Conservation (phyloP, 176 grass and related monocot genomes). For the Hyparrhenia diplandra region DNA sequence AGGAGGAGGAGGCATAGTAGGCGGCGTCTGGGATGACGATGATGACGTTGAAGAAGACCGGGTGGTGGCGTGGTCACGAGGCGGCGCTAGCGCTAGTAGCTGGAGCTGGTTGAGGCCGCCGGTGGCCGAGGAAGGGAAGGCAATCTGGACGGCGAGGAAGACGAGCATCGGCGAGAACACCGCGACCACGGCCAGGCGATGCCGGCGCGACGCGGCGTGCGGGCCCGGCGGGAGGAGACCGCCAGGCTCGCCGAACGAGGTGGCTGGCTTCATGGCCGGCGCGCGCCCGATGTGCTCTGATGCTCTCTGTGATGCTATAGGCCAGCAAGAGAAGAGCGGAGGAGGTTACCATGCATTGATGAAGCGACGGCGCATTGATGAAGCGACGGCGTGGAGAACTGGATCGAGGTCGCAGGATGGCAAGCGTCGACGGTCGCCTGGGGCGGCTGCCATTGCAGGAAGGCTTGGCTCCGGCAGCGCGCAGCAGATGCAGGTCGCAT, state of each 20-base stretch:
- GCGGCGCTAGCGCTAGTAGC: background rate
- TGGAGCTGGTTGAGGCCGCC: background rate
- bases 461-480: background rate
- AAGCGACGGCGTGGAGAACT: background rate
- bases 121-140: conserved; percentile 22
- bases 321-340: background rate
- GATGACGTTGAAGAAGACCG: background rate
- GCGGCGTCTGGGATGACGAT: background rate
- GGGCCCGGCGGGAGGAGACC: background rate
- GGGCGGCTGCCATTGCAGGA: conserved; percentile 12
- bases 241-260: background rate
- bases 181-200: background rate
- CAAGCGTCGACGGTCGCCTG: background rate
- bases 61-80: background rate
- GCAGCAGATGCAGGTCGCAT: background rate
- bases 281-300: background rate
- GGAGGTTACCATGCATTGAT: no score
- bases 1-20: background rate
- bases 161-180: conserved; percentile 33
- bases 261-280: background rate
- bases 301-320: background rate
- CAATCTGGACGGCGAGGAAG: conserved; percentile 26
- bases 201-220: background rate
- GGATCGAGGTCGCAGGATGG: background rate
- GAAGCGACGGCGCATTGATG: no score